phyloP scores from a whole-genome alignment of 225 moss, liverwort and hornwort species.

The Pleurozium schreberi region DNA sequence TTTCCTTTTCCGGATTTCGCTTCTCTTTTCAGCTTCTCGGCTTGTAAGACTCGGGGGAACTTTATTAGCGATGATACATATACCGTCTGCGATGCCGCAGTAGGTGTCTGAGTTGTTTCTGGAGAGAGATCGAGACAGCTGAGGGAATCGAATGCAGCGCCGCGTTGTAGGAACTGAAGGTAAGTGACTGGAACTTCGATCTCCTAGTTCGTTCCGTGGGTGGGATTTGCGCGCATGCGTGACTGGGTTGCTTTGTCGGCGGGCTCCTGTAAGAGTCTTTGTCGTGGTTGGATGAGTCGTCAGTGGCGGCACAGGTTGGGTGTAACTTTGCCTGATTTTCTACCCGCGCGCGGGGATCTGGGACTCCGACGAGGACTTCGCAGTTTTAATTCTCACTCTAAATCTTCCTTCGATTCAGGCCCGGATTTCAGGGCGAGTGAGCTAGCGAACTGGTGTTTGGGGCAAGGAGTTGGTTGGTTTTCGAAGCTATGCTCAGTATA shows the following conservation, averaged over 20 bases:
- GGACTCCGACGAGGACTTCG: background rate
- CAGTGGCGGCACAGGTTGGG: background rate
- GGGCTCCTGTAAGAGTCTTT: background rate
- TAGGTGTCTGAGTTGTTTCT: background rate
- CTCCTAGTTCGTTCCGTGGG: background rate
- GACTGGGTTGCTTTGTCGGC: background rate
- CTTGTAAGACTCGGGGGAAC: background rate
- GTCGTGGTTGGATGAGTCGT: background rate
- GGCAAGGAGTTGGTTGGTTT: background rate
- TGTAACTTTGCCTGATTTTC: background rate
- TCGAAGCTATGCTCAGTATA: background rate
- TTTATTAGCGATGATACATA: background rate
- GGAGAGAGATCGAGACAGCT: background rate
- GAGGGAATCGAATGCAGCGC: background rate
- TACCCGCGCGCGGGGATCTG: background rate
- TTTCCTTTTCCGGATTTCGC: background rate
- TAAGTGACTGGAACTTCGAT: background rate
- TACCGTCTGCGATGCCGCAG: background rate
- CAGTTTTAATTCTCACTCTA: background rate
- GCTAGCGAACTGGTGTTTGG: background rate
- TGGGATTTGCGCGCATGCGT: background rate
- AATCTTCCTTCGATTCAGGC: background rate
- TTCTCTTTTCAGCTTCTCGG: too few species aligned
- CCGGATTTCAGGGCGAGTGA: too few species aligned
- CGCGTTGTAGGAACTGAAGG: background rate